A percentile compares a stretch with the other conserved stretches of the same genome.
phyloP scores from a whole-genome alignment of 2,329 filamentous ascomycete genomes.

The Pseudogymnoascus sp. region DNA sequence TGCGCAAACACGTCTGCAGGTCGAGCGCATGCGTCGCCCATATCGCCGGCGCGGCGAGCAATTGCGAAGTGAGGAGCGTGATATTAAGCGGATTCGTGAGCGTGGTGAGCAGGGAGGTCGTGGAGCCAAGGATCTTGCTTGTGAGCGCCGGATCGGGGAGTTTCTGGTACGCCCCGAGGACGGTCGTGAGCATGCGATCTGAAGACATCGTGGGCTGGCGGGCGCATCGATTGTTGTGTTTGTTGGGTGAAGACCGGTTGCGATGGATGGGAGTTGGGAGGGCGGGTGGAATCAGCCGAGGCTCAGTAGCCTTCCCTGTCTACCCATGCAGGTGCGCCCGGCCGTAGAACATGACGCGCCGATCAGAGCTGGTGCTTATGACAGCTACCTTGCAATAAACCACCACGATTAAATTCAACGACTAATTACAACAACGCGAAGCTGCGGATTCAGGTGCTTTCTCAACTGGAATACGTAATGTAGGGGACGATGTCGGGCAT shows the following conservation, averaged over 20 bases:
- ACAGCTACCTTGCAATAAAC: not conserved
- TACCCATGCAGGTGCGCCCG: slow-evolving; percentile 2
- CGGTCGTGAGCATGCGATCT: slow-evolving; percentile 28
- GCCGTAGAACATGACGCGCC: not conserved
- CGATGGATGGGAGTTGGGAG: not conserved
- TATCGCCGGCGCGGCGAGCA: slow-evolving; percentile 52
- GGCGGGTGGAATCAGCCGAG: not conserved
- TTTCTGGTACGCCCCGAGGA: slow-evolving; percentile 27
- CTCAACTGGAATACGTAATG: not conserved
- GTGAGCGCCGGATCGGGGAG: slow-evolving; percentile 20
- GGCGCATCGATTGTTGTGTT: not conserved
- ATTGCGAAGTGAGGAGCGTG: slow-evolving; percentile 49
- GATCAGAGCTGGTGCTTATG: not conserved
- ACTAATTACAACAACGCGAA: not conserved
- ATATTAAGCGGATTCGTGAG: slow-evolving; percentile 54
- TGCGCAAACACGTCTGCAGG: slow-evolving; percentile 42
- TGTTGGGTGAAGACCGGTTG: not conserved
- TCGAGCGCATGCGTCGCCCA: slow-evolving; percentile 45
- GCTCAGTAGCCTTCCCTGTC: not conserved
- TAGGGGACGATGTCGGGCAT: not conserved
- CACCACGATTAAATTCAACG: not conserved
- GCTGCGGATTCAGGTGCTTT: not conserved
- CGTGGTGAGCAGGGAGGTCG: slow-evolving; percentile 48
- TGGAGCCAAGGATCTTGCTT: slow-evolving; percentile 38
- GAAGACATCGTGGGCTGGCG: slow-evolving; percentile 15